Evolutionary conservation across 2,329 filamentous ascomycete species (phyloP), one percentile per base, ranked within the genome.

Genomic region (Biscogniauxia mediterranea): DNA sequence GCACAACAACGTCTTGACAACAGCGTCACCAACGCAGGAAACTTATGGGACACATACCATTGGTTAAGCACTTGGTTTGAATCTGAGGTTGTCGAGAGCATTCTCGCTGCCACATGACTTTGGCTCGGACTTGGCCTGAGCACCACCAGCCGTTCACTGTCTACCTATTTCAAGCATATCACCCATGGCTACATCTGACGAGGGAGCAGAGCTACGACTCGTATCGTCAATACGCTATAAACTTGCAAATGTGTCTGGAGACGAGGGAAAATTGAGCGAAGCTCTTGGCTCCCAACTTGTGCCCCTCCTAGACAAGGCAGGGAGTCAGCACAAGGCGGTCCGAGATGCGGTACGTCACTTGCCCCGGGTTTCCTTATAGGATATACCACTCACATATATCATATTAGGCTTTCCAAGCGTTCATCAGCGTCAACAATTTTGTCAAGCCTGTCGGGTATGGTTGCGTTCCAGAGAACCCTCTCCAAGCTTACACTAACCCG

Each of bases 221-320:
- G 68, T 75, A 25, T 73, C 72, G 9, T 70, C 72, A 7, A 74
- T 74, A 57, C 69, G 73, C 50, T 75, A 71, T 58, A 74, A 72
- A 54, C 61, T 75, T 19, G 73, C 73, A 8, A 69, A 66, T 53
- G 69, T 70, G 11, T 90, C 93, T 26, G 90, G 92, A 68, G 89
- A 92, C 56, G 94, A 97, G 73, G 82, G 86, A 64, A 96, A 94
- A 77, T 85, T 99, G 1, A 87, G 94, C 73, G 79, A 87, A 23
- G 81, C 95, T 17, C 82, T 99, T 19, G 87, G 90, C 70, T 88
- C 85, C 51, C 97, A 94, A 72, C 81, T 99, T 25, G 80, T 90
- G 3, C 90, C 94, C 0, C 78, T 98, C 11, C 83, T 99, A 2
- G 82, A 97, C 61, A 98, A 98, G 74, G 87, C 96, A 32, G 88